Conservation (phyloP, 2,329 filamentous ascomycete genomes). For the Trichoderma semiorbis region DNA sequence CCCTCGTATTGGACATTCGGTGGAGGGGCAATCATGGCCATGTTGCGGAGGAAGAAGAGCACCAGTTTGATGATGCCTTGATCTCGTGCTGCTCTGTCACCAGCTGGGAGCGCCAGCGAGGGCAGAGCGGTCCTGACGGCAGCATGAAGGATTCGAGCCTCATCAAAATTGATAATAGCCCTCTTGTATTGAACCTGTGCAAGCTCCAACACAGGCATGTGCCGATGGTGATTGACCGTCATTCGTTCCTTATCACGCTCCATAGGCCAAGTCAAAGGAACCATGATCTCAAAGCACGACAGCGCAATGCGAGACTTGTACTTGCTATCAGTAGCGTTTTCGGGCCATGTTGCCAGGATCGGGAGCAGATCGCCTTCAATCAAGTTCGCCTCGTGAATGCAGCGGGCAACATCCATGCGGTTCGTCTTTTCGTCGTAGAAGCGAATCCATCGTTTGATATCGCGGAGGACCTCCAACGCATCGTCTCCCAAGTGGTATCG, state of each 20-base stretch:
- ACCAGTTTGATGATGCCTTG: conserved; percentile 90
- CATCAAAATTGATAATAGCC: conserved; percentile 78
- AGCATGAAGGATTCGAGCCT: conserved; percentile 72
- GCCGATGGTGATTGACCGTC: conserved; percentile 89
- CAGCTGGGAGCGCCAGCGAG: conserved; percentile 73
- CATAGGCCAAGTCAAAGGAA: conserved; percentile 91
- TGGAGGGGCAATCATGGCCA: conserved; percentile 77
- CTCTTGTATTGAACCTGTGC: conserved; percentile 89
- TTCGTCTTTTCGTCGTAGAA: conserved; percentile 92
- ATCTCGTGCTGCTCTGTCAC: conserved; percentile 74
- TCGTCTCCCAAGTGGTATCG: conserved; percentile 90
- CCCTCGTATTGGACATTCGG: conserved; percentile 71
- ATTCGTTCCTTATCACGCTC: conserved; percentile 75
- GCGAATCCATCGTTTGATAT: conserved; percentile 92
- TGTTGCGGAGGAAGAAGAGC: conserved; percentile 84
- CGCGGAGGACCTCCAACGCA: conserved; percentile 83
- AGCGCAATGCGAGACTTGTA: conserved; percentile 76
- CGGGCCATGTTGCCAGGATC: conserved; percentile 79
- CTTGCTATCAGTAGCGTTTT: conserved; percentile 67
- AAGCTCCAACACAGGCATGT: conserved; percentile 83
- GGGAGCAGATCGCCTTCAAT: conserved; percentile 85
- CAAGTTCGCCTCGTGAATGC: conserved; percentile 87
- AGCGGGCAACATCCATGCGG: conserved; percentile 90
- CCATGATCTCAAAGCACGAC: conserved; percentile 84
- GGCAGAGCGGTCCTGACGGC: conserved; percentile 79